Base-by-base conservation (phyloP, 371 early-diverging fungal genomes). In the Saksenaea vasiformis region DNA sequence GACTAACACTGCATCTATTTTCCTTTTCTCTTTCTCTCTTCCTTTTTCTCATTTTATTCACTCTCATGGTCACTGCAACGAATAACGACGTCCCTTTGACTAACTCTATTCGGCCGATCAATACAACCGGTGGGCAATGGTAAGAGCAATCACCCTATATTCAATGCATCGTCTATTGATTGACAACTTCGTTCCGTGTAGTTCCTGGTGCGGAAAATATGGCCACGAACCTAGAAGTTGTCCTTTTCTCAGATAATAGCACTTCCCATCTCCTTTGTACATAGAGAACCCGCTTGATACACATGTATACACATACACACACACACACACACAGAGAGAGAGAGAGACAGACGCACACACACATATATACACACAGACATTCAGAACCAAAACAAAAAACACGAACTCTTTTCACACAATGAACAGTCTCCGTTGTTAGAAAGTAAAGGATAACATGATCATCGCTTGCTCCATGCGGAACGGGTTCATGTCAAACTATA, bases 121-220 rank as follows among this genome's bases (percentile, higher is more conserved):
- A 68, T 56, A 59, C 59, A 1, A 36, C 28, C 13, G 68, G 63
- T 24, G 68, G 63, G 47, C 64, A 64, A 62, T 67, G 67, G 67
- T 67, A 61, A 39, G 38, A 3, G 5, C 15, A 55, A 38, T 55
- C 13, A 28, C 14, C 22, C 13, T 22, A 54, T 26, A 36, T 24
- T 4, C 11, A 53, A 28, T 9, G 22, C 11, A 14, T 55, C 26
- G n/a, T n/a, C 11, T 5, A 2, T 56, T 56, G 13, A 17, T 36
- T n/a, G 34, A 27, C 51, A 26, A 14, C 14, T n/a, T 34, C 58
- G 15, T 17, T 34, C 35, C 54, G 17, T 19, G 14, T 59, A 67
- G 62, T 36, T 31, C 55, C 13, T 62, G 62, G 57, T 67, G 66
- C 13, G 66, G 65, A 38, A 58, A 57, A 39, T 66, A 66, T 17